These are phyloP conservation scores for Daedalea quercina DNA, from an alignment of 768 basidiomycete species.

Conservation along the genomic window DNA sequence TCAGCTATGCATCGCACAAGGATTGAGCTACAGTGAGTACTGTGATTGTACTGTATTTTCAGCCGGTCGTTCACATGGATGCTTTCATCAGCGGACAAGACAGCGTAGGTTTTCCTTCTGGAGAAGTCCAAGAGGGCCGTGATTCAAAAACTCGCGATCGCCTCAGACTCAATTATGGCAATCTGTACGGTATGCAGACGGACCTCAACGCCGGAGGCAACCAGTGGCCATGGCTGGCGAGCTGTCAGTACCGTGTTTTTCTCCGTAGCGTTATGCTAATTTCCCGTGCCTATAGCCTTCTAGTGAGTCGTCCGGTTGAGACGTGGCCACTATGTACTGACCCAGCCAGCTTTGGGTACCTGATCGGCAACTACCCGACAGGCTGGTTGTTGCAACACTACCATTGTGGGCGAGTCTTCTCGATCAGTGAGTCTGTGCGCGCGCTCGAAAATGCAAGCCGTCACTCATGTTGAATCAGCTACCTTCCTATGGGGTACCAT, in stretches of 20 bases:
- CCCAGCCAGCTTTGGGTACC: constrained; percentile 19
- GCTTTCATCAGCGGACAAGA: constrained; percentile 22
- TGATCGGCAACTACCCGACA: constrained; percentile 23
- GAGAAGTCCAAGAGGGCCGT: no score
- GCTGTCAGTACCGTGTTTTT: constrained; percentile 3
- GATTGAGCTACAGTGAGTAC: constrained; percentile 17
- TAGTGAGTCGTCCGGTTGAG: constrained; percentile 3
- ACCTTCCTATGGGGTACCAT: constrained; percentile 28
- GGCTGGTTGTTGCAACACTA: constrained; percentile 24
- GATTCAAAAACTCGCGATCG: no score
- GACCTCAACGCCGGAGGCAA: constrained; percentile 7
- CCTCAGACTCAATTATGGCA: constrained; percentile 21
- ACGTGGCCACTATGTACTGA: constrained; percentile 6
- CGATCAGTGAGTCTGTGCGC: constrained; percentile 4
- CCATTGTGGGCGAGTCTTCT: constrained; percentile 14
- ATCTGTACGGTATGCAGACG: constrained; percentile 25
- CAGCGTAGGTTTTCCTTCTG: constrained; percentile 13
- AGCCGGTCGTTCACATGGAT: no score
- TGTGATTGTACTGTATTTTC: no score
- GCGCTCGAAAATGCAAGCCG: not conserved
- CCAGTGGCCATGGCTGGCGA: constrained; percentile 15
- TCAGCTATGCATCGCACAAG: constrained; percentile 23
- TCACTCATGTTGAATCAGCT: not conserved
- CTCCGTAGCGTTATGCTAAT: not conserved
- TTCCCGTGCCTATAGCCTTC: constrained; percentile 12